Conservation (phyloP, 2,329 filamentous ascomycete species). For the Colletotrichum orbiculare region DNA sequence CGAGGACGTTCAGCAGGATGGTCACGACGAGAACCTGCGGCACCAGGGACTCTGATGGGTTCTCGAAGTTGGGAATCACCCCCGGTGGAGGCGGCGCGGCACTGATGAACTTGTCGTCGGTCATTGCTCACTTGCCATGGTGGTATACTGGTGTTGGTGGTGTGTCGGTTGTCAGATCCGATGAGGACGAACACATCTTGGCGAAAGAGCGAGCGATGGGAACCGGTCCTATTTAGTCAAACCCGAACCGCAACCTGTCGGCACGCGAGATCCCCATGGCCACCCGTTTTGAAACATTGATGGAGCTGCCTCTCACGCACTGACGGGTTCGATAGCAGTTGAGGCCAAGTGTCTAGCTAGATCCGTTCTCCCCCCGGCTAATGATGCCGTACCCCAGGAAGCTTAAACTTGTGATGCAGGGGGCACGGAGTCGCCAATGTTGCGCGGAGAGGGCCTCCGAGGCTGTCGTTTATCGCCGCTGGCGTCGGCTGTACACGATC, state of each 20-base stretch:
- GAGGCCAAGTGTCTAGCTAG: too few relatives aligned
- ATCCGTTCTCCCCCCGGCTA: too few relatives aligned
- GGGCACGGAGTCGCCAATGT: too few relatives aligned
- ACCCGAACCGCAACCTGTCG: neutral
- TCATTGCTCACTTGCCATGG: constrained; percentile 28
- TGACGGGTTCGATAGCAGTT: constrained; percentile 23
- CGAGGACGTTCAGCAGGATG: constrained; percentile 28
- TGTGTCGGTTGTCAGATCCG: neutral
- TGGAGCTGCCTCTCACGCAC: constrained; percentile 6
- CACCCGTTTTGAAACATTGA: constrained; percentile 23
- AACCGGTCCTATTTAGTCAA: constrained; percentile 10
- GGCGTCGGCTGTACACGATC: too few relatives aligned
- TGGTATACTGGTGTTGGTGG: neutral
- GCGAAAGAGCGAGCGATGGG: neutral
- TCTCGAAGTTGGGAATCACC: constrained; percentile 28
- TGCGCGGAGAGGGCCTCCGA: too few relatives aligned
- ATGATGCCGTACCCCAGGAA: too few relatives aligned
- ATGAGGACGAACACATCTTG: neutral
- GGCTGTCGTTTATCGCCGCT: too few relatives aligned
- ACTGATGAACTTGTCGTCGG: constrained; percentile 9
- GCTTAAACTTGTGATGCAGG: too few relatives aligned
- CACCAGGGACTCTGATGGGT: constrained; percentile 27
- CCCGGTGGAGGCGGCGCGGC: constrained; percentile 20
- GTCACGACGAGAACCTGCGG: constrained; percentile 29
- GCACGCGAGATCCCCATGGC: neutral